Conservation (phyloP, 1,284 basidiomycete genomes). For the Ganoderma sinense region DNA sequence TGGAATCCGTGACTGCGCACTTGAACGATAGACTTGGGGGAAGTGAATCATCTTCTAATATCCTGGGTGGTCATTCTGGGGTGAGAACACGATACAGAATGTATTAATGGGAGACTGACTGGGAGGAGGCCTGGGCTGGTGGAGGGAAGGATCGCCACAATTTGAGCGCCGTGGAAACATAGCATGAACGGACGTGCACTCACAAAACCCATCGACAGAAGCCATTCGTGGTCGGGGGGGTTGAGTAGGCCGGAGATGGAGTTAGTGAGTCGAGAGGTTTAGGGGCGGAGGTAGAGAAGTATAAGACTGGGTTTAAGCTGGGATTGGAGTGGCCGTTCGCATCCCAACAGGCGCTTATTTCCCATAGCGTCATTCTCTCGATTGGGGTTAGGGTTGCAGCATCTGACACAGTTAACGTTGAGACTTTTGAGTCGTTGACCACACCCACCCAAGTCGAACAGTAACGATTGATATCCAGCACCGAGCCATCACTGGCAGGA, state of each 20-base stretch:
- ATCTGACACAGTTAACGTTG: no score
- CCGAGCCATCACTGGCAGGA: no score
- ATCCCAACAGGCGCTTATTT: neutral
- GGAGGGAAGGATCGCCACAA: neutral
- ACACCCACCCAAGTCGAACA: no score
- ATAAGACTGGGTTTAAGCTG: neutral
- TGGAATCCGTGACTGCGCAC: slow-evolving; percentile 93
- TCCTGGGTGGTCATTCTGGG: neutral
- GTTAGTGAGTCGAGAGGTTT: neutral
- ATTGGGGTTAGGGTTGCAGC: neutral
- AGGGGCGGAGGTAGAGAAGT: neutral
- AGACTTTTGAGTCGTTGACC: no score
- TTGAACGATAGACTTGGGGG: slow-evolving; percentile 66
- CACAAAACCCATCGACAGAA: neutral
- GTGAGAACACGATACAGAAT: neutral
- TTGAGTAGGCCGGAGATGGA: neutral
- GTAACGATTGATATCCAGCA: no score
- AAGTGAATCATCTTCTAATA: slow-evolving; percentile 14
- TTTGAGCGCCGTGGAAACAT: neutral
- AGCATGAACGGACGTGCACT: neutral
- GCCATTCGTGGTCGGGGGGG: neutral
- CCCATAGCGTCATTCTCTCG: neutral
- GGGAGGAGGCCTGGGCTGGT: slow-evolving; percentile 14
- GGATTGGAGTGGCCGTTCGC: neutral
- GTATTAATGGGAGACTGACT: slow-evolving; percentile 2